phyloP scores from a whole-genome alignment of 2,329 filamentous ascomycete species.

The Arthrobotrys entomopaga region DNA sequence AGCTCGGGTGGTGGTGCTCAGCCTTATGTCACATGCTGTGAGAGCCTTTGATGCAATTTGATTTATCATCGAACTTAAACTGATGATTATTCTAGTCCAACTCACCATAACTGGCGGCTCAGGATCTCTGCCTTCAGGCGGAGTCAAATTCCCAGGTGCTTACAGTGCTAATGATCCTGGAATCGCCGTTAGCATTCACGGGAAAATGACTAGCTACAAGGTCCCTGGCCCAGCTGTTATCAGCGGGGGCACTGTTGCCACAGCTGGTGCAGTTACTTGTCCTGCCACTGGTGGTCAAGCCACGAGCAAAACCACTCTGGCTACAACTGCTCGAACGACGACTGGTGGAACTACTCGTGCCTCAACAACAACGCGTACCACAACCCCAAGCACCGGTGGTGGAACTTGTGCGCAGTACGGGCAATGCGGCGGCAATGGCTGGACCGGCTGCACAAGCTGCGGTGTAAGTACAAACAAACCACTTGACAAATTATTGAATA shows the following conservation, averaged over 20 bases:
- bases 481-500: not conserved
- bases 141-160: conserved; percentile 66
- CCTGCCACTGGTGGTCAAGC: conserved; percentile 25
- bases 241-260: conserved; percentile 29
- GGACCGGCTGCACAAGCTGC: conserved; percentile 48
- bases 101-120: conserved; percentile 65
- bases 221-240: conserved; percentile 63
- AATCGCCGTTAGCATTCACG: conserved; percentile 66
- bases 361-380: not conserved
- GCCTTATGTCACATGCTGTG: conserved; percentile 62
- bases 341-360: not conserved
- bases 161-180: conserved; percentile 66
- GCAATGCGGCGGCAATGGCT: conserved; percentile 38
- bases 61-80: conserved; percentile 4
- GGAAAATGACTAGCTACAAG: conserved; percentile 60
- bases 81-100: conserved; percentile 59
- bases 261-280: conserved; percentile 31
- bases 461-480: conserved; percentile 29
- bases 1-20: conserved; percentile 63
- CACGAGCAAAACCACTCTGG: conserved; percentile 7
- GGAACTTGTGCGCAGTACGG: conserved; percentile 25
- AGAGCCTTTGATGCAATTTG: not conserved
- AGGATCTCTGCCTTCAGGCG: conserved; percentile 62
- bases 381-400: conserved; percentile 8
- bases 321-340: conserved; percentile 17